These are phyloP conservation scores for Aspergillus conjunctus DNA, from an alignment of 495 filamentous ascomycete genomes.

Conservation along the genomic window DNA sequence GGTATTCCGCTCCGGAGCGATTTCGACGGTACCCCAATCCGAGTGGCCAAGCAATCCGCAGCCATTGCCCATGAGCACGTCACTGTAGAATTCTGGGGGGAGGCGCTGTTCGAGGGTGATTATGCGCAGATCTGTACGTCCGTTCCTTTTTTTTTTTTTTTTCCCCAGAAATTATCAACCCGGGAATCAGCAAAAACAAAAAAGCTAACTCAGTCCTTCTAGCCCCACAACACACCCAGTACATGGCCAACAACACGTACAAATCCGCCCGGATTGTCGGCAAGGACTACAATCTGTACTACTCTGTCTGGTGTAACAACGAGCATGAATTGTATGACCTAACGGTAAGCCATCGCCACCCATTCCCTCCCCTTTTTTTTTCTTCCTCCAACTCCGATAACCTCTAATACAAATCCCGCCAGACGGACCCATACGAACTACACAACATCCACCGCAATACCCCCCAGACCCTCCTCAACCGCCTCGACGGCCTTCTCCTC, in stretches of 20 bases:
- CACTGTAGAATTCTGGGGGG: constrained; percentile 67
- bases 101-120: constrained; percentile 52
- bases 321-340: constrained; percentile 68
- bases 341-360: constrained; percentile 35
- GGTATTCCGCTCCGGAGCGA: constrained; percentile 40
- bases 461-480: constrained; percentile 45
- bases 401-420: neutral
- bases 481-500: constrained; percentile 63
- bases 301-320: constrained; percentile 67
- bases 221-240: constrained; percentile 29
- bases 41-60: constrained; percentile 26
- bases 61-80: constrained; percentile 62
- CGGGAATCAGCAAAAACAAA: neutral
- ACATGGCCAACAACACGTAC: constrained; percentile 60
- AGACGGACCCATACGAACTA: constrained; percentile 63
- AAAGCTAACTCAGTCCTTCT: neutral
- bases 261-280: constrained; percentile 61
- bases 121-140: constrained; percentile 34
- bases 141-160: no score
- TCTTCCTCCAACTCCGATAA: no score
- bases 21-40: constrained; percentile 53
- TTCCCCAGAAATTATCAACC: neutral
- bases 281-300: constrained; percentile 58
- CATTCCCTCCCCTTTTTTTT: neutral
- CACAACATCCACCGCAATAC: constrained; percentile 55